A percentile compares a stretch with the other conserved stretches of the same genome.
phyloP scores from a whole-genome alignment of 2,329 filamentous ascomycete species.

The Sporothrix luriei region DNA sequence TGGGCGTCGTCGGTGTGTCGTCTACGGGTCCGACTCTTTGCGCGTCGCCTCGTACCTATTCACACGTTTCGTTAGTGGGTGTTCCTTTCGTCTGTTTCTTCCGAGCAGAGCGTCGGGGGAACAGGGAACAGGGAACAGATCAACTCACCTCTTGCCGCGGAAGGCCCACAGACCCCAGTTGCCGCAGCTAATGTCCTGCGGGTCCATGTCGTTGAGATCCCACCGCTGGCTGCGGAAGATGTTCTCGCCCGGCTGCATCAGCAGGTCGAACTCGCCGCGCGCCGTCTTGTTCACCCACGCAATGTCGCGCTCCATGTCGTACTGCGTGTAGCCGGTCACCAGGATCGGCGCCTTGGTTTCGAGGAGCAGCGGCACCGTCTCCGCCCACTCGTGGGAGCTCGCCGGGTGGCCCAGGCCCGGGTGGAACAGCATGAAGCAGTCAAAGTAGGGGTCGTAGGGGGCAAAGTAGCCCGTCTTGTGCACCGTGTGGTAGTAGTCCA shows the following conservation, averaged over 20 bases:
- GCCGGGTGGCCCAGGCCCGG: slow-evolving; percentile 94
- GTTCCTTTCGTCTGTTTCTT: background rate
- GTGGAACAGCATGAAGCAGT: slow-evolving; percentile 96
- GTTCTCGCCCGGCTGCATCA: slow-evolving; percentile 93
- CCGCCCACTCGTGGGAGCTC: slow-evolving; percentile 89
- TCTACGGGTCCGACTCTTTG: slow-evolving; percentile 30
- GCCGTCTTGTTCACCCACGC: slow-evolving; percentile 86
- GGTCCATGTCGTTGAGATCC: slow-evolving; percentile 95
- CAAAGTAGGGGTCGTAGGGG: slow-evolving; percentile 97
- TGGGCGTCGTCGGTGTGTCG: background rate
- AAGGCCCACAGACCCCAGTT: slow-evolving; percentile 99
- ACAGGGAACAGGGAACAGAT: background rate
- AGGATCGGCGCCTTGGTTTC: slow-evolving; percentile 96
- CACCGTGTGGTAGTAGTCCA: slow-evolving; percentile 97
- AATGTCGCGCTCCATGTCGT: slow-evolving; percentile 90
- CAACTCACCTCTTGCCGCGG: slow-evolving; percentile 81
- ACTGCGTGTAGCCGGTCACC: slow-evolving; percentile 93
- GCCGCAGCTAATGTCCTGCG: slow-evolving; percentile 89
- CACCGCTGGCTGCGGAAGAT: slow-evolving; percentile 89
- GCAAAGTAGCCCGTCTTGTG: slow-evolving; percentile 89
- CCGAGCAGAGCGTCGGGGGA: no score
- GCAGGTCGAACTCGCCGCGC: slow-evolving; percentile 84
- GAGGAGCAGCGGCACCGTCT: slow-evolving; percentile 83
- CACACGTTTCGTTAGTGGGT: background rate
- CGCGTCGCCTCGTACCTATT: slow-evolving; percentile 37